Evolutionary conservation across 495 filamentous ascomycete species (phyloP), one percentile per base, ranked within the genome.

Genomic region (Pyrenula massariospora): DNA sequence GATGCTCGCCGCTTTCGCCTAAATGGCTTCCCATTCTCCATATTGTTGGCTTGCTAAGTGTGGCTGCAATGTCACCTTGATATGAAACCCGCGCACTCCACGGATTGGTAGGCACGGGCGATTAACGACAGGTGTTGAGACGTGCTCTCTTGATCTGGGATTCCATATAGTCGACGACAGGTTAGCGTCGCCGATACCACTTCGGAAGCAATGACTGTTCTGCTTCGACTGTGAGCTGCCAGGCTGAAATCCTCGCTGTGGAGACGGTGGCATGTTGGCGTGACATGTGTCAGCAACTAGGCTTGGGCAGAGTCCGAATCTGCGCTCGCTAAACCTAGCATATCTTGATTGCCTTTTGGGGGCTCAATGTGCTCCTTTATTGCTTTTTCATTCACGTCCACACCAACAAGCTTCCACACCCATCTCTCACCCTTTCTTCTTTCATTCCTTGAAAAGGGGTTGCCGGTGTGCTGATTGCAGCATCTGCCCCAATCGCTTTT

Each of bases 51-150:
- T 42, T 5, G 31, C 31, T 42, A 15, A 42, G 15, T 5, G 5
- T 42, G 5, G 5, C 15, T 42, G 31, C 8, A 42, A 52, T 52
- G 50, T 52, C 50, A 52, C 50, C 50, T 52, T 52, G 50, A 52
- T 52, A 52, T 52, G 50, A 52, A 52, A 52, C 50, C 50, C 50
- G 10, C 22, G 19, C 50, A 10, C 50, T 52, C 8, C 50, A 52
- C 22, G 50, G 50, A 52, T 8, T 8, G 50, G 20, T 10, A 24
- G 22, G 22, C 19, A 20, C 22, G 50, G 50, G 50, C 19, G 50
- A 52, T 52, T 52, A 52, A 52, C 50, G 50, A 52, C 50, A 24
- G 50, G 50, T 52, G 50, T 42, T 42, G 31, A 42, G 31, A 42
- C 31, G 15, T 8, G 31, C 31, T 42, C 31, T 52, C 50, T 52